Percentiles rank a stretch among this genome's conserved stretches.
Conservation (phyloP, 257 asterid genomes). For the Solanum commersonii region DNA sequence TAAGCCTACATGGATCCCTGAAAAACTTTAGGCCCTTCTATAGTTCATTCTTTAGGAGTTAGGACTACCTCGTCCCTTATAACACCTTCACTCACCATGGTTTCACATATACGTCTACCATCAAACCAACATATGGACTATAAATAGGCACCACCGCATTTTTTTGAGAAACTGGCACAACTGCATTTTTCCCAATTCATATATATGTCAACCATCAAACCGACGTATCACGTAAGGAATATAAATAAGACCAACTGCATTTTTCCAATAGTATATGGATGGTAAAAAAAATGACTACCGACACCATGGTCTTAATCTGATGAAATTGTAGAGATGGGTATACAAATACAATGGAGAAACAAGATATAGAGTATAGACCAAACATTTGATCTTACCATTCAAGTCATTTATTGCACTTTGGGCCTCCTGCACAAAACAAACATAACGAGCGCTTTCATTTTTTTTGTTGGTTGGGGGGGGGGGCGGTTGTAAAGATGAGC, state of each 20-base stretch:
- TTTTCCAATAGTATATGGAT: not conserved
- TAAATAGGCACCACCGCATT: not conserved
- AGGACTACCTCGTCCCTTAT: not conserved
- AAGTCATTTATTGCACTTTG: conserved; percentile 71
- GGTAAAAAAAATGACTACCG: not conserved
- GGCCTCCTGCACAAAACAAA: conserved; percentile 52
- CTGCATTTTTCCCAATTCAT: not conserved
- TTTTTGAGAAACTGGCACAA: not conserved
- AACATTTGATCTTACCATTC: conserved; percentile 39
- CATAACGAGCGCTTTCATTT: not conserved
- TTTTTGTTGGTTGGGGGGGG: too few species aligned
- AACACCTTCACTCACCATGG: not conserved
- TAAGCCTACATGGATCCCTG: not conserved
- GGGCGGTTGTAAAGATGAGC: not conserved
- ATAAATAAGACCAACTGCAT: not conserved
- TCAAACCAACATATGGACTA: not conserved
- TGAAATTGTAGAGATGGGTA: not conserved
- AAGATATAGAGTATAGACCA: not conserved
- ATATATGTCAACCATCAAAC: not conserved
- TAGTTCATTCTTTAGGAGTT: not conserved
- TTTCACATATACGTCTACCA: not conserved
- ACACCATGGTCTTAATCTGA: not conserved
- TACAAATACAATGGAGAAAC: not conserved
- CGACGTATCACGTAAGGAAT: not conserved
- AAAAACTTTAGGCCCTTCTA: not conserved